Evolutionary conservation across 352 stramenopile genomes (phyloP).

Genomic region (Phytophthora cactorum): DNA sequence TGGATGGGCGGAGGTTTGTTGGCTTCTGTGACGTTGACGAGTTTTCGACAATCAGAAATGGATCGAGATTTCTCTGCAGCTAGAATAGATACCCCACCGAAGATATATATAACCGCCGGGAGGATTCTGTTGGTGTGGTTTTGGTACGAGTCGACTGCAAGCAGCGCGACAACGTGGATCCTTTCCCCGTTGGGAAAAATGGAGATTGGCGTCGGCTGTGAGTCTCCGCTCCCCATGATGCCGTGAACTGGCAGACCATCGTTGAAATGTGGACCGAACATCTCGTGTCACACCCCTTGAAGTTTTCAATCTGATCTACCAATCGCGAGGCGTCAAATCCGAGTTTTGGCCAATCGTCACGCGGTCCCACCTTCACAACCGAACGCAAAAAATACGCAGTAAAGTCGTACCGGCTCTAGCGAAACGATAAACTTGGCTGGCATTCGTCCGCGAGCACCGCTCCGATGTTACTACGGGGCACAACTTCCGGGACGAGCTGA

Average conservation of each 20-base stretch:
- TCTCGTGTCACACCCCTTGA: constrained; percentile 25
- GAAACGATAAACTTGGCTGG: constrained; percentile 21
- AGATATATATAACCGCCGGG: constrained; percentile 9
- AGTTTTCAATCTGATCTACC: constrained; percentile 16
- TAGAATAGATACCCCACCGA: constrained; percentile 16
- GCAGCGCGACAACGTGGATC: constrained; percentile 31
- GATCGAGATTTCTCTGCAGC: not conserved
- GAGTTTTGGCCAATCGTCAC: constrained; percentile 13
- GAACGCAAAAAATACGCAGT: constrained; percentile 6
- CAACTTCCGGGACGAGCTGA: constrained; percentile 2
- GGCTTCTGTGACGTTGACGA: constrained; percentile 14
- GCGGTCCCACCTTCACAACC: constrained; percentile 26
- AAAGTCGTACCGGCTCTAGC: constrained; percentile 23
- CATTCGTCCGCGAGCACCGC: constrained; percentile 9
- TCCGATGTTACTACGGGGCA: constrained; percentile 8
- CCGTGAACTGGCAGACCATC: constrained; percentile 1
- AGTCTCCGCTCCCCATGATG: not conserved
- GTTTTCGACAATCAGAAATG: constrained; percentile 16
- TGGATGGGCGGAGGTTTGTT: constrained; percentile 2
- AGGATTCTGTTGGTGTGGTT: not conserved
- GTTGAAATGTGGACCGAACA: constrained; percentile 23
- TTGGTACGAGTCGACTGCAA: constrained; percentile 31
- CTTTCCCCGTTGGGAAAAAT: constrained; percentile 23
- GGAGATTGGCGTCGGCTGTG: constrained; percentile 19
- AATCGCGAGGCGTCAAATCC: constrained; percentile 11